These are phyloP conservation scores for Cryptosporidium felis DNA, from an alignment of 169 alveolate genomes.

Conservation along the genomic window DNA sequence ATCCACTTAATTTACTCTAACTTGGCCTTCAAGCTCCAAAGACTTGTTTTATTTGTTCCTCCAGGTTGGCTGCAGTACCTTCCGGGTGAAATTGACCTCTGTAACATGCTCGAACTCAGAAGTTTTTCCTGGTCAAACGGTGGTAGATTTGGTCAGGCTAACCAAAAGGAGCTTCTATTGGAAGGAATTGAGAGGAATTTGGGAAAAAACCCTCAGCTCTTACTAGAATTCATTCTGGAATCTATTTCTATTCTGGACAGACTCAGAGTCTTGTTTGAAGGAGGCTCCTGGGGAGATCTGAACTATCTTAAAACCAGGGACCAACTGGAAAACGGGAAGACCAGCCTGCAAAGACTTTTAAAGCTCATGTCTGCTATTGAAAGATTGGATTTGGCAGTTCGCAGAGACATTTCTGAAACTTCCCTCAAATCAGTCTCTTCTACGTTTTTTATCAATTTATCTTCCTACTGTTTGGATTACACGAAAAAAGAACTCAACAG, in stretches of 20 bases:
- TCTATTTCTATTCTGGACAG: slow-evolving; percentile 37
- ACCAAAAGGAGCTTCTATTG: background rate
- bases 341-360: slow-evolving; percentile 1
- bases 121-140: slow-evolving; percentile 12
- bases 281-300: slow-evolving; percentile 46
- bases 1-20: slow-evolving; percentile 40
- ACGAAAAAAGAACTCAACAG: no score
- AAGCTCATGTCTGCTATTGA: slow-evolving; percentile 63
- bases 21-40: slow-evolving; percentile 57
- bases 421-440: slow-evolving; percentile 8
- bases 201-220: slow-evolving; percentile 41
- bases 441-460: slow-evolving; percentile 2
- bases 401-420: slow-evolving; percentile 22
- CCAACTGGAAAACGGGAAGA: background rate
- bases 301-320: background rate
- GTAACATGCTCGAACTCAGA: slow-evolving; percentile 25
- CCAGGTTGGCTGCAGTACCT: slow-evolving; percentile 69
- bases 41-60: slow-evolving; percentile 40
- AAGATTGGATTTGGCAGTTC: slow-evolving; percentile 15
- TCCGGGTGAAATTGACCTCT: slow-evolving; percentile 55
- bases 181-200: background rate
- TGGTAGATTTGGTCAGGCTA: background rate
- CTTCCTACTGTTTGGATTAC: background rate
- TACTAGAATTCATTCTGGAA: slow-evolving; percentile 16
- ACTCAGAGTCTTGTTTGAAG: slow-evolving; percentile 5